Evolutionary conservation across 2,329 filamentous ascomycete species (phyloP).

Genomic region (Trichoderma atroviride): DNA sequence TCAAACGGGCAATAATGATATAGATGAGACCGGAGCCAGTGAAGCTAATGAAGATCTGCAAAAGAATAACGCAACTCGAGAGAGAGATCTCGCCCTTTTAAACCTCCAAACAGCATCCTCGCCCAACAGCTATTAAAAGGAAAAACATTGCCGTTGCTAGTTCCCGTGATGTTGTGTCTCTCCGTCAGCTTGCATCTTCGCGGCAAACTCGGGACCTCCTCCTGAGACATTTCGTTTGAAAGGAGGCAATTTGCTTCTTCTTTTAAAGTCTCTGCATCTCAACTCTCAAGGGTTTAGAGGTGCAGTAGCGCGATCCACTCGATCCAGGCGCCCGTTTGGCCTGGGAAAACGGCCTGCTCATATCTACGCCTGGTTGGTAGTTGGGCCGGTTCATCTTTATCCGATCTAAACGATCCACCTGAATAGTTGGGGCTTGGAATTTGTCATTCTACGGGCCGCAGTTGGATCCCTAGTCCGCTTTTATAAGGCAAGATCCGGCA

Average conservation of each 20-base stretch:
- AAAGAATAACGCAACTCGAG: neutral
- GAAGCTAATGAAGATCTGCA: neutral
- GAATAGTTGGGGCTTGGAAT: conserved; percentile 4
- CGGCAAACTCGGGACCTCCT: conserved; percentile 1
- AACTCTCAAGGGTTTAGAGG: neutral
- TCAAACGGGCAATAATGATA: neutral
- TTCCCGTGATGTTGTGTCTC: neutral
- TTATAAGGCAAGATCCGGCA: neutral
- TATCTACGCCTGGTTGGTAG: neutral
- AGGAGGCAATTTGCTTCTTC: conserved; percentile 9
- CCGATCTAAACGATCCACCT: conserved; percentile 1
- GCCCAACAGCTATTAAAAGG: neutral
- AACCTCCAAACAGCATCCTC: neutral
- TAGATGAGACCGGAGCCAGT: neutral
- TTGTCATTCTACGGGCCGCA: conserved; percentile 5
- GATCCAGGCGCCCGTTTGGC: neutral
- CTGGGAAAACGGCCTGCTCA: neutral
- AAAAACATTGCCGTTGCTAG: neutral
- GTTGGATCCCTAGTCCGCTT: neutral
- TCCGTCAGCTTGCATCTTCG: neutral
- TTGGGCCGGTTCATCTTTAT: neutral
- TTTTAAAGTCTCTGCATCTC: conserved; percentile 6
- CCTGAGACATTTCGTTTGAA: conserved; percentile 20
- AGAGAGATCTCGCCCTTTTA: neutral
- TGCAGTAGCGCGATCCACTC: conserved; percentile 9